Evolutionary conservation across 139 green algal genomes (phyloP).

Genomic region (Picochlorum sp.): DNA sequence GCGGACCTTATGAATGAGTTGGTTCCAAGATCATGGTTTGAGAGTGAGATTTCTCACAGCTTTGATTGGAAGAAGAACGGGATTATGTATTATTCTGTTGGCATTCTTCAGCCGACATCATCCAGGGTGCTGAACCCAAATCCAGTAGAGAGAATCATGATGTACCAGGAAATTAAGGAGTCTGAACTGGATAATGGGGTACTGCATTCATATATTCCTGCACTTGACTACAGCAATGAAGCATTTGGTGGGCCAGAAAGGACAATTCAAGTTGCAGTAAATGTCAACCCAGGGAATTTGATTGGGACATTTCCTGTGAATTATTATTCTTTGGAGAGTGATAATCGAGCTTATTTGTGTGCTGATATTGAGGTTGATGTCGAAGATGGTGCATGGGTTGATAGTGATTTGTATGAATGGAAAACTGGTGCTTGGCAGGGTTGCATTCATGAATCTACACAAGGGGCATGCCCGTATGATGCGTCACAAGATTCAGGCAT

Average conservation of each 20-base stretch:
- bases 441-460: not conserved
- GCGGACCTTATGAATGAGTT: not conserved
- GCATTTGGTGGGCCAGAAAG: not conserved
- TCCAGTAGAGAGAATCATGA: not conserved
- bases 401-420: constrained; percentile 1
- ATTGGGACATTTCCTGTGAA: not conserved
- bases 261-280: not conserved
- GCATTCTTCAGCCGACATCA: not conserved
- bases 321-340: not conserved
- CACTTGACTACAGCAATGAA: not conserved
- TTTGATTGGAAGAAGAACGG: not conserved
- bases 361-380: not conserved
- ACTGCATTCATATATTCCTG: not conserved
- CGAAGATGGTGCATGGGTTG: not conserved
- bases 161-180: not conserved
- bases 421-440: not conserved
- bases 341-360: not conserved
- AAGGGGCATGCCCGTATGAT: not conserved
- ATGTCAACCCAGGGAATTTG: not conserved
- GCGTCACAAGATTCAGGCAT: not conserved
- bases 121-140: not conserved
- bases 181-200: not conserved
- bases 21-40: not conserved
- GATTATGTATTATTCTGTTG: constrained; percentile 1
- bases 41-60: not conserved